Base-by-base conservation (phyloP, 345 rosid genomes). In the Eucalyptus pauciflora region DNA sequence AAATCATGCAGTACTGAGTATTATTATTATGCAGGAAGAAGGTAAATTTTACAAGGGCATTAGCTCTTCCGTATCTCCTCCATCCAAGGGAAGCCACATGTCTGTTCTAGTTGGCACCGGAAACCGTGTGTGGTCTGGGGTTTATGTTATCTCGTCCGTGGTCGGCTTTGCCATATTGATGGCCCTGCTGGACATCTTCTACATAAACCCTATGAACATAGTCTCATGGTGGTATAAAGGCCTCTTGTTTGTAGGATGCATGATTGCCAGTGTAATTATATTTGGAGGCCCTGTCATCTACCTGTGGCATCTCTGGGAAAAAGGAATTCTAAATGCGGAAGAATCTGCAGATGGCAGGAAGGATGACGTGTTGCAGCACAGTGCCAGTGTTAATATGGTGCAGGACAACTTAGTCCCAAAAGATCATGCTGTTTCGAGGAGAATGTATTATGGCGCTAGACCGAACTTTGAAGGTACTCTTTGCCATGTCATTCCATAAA, bases 141-240 rank as follows among this genome's bases (percentile, higher is more conserved):
- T 95, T 15, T 96, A 97, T 58, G 91, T 96, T 33, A 76, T 94
- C 7, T 52, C 88, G 46, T 95, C 97, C 14, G 93, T 95, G 7
- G 85, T 94, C 45, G 99, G 99, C 16, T 95, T 96, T 87, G 85
- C 93, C 52, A 45, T 92, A 62, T 69, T 92, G 91, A 89, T 92
- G 67, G 93, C 93, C 58, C 71, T 96, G 87, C 25, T 94, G 90
- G 91, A 95, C 81, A 88, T 91, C 69, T 94, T 91, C 89, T 96
- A 96, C 91, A 89, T 96, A 51, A 94, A 96, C 52, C 96, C 92
- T 33, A 93, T 79, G 87, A 88, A 89, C 86, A 86, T 96, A 88
- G 56, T 90, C 31, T n/a, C 93, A 5, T 97, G 99, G 99, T 97
- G 99, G 99, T 96, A 95, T 93, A 95, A 93, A 67, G 99, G 98